These are phyloP conservation scores for Mariannaea elegans DNA, from an alignment of 2,329 filamentous ascomycete genomes.

Conservation along the genomic window DNA sequence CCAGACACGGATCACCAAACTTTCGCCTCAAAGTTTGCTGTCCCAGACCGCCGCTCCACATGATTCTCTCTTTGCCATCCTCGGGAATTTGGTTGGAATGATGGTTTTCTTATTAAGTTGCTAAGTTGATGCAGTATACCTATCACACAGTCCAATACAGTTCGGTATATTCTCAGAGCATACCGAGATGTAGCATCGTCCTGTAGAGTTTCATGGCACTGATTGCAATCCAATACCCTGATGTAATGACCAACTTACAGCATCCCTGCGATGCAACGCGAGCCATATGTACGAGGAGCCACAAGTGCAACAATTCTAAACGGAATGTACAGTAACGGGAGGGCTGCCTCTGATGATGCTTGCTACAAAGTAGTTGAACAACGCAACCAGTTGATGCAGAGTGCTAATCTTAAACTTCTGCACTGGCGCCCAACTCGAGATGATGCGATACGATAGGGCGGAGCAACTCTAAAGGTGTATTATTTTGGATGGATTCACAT, in stretches of 20 bases:
- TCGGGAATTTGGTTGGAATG: constrained; percentile 12
- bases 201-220: no score
- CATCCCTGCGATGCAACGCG: constrained; percentile 17
- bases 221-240: no score
- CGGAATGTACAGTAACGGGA: no score
- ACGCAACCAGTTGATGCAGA: constrained; percentile 3
- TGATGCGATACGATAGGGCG: constrained; percentile 9
- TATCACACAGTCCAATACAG: constrained; percentile 20
- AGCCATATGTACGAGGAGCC: constrained; percentile 11
- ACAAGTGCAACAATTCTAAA: background rate
- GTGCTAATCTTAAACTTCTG: constrained; percentile 6
- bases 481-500: constrained; percentile 16
- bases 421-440: constrained; percentile 1
- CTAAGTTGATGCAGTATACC: constrained; percentile 16
- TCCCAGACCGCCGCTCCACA: background rate
- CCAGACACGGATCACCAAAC: constrained; percentile 12
- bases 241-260: no score
- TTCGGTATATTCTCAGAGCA: constrained; percentile 16
- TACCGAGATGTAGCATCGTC: no score
- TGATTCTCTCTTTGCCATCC: background rate
- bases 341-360: no score
- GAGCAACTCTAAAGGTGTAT: constrained; percentile 5
- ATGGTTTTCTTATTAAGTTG: constrained; percentile 16
- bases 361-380: no score
- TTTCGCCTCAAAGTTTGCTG: background rate